Evolutionary conservation across 352 stramenopile genomes (phyloP), one percentile per base, ranked within the genome.

Genomic region (Hyaloperonospora brassicae): DNA sequence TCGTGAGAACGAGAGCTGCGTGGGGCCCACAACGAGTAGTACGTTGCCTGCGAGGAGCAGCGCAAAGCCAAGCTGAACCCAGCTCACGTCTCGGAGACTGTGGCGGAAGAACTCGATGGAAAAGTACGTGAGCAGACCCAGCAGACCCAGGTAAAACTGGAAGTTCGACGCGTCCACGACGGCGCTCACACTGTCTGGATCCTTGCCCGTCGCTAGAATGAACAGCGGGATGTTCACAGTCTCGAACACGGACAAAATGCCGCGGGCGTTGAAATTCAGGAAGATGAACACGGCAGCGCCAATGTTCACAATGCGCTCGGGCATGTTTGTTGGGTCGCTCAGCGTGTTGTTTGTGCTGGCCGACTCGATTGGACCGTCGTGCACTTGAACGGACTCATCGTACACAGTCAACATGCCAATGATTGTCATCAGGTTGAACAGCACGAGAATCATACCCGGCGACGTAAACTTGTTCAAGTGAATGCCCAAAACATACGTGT

Each of bases 171-270:
- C 76, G 22, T 63, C 65, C 21, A 83, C 62, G 17, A 87, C 75
- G 0, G 79, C 65, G 14, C 61, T 64, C 11, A 70, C 57, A 48
- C 69, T 82, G 11, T 63, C 59, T 0, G 74, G 72, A 21, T 82
- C 70, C 44, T 72, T 73, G 7, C 73, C 72, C 8, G 74, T 86
- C 31, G 79, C 75, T 52, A 78, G 41, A 14, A 89, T 57, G 52
- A 86, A 87, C 10, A 89, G 46, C 38, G 79, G 76, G 23, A 89
- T 86, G 54, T 87, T 87, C 34, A 89, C 76, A 0, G 78, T 87
- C 59, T 89, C 78, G 47, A 87, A 89, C 5, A 89, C 78, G 0
- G 76, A 86, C 40, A 89, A 58, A 39, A 89, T 87, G 27, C 76
- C 79, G 6, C 78, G 73, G 5, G 73, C 76, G 34, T 81, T 84